A percentile compares a stretch with the other conserved stretches of the same genome.
phyloP scores from a whole-genome alignment of 208 protist species.

The Leishmania gerbilli region DNA sequence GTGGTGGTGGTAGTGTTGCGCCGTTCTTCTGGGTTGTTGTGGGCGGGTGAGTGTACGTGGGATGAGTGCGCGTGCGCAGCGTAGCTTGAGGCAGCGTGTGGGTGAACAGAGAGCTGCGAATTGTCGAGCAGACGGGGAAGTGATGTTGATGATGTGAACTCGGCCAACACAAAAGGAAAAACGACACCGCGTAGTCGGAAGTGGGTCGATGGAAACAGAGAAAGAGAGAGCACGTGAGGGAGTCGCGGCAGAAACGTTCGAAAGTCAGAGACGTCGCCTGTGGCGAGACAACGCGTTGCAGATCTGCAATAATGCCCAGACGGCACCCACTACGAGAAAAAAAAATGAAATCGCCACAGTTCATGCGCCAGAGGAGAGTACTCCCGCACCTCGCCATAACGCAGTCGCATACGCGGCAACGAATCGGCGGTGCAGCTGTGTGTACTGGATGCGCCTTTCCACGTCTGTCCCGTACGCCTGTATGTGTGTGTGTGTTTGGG shows the following conservation, averaged over 20 bases:
- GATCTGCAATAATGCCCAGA: background rate
- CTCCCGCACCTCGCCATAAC: background rate
- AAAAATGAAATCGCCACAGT: background rate
- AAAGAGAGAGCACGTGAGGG: background rate
- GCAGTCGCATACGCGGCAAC: background rate
- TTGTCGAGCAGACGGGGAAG: background rate
- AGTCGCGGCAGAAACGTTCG: constrained; percentile 1
- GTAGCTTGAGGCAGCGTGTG: background rate
- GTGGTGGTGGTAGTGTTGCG: too few relatives aligned
- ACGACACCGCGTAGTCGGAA: background rate
- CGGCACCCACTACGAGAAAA: background rate
- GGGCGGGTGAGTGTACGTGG: background rate
- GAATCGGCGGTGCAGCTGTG: background rate
- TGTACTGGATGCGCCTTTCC: background rate
- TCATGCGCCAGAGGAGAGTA: background rate
- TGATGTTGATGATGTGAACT: background rate
- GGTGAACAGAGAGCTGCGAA: background rate
- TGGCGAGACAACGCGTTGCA: background rate
- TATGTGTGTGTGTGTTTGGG: background rate
- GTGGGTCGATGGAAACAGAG: background rate
- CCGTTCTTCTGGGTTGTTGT: background rate
- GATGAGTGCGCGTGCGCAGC: background rate
- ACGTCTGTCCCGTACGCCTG: background rate
- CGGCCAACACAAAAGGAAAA: background rate
- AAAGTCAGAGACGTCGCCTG: background rate